Base-by-base conservation (phyloP, 2,329 filamentous ascomycete genomes). In the Penicillium vulpinum region DNA sequence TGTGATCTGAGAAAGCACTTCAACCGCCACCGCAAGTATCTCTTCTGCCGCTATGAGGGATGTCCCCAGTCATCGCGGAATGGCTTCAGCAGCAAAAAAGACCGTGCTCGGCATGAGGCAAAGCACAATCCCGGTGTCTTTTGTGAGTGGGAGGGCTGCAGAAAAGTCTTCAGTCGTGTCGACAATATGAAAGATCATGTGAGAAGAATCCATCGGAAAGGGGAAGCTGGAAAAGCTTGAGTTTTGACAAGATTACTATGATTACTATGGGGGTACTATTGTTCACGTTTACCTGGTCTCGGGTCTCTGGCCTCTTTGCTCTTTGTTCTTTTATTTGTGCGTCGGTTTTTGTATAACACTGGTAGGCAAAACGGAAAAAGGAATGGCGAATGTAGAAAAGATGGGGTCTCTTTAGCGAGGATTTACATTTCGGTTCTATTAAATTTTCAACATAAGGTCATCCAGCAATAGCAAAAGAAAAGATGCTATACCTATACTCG, bases 1-100 rank as follows among this genome's bases (percentile, higher is more conserved):
- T 87, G 84, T 66, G 84, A 87, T 67, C 73, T 87, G 18, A 77
- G 84, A 28, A 87, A 87, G 65, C 84, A 87, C 66, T 85, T 82
- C 74, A 85, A 85, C 67, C 77, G 84, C 15, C 84, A 87, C 68
- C 83, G 80, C 28, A 86, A 86, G 63, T 78, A 83, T 16, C 80
- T 86, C 51, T 86, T 85, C 69, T 87, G 84, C 69, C 81, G 83
- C 5, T 77, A 84, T 56, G 75, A 81, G 47, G 82, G 82, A 13
- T 87, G 84, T 66, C 81, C 83, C 13, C 82, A 86, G 63, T 76
- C 82, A 10, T 76, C 73, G 3, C 78, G 79, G 35, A 83, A 82
- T 31, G 84, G 84, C 0, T 87, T 86, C 67, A 85, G 83, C 7
- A 85, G 82, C 65, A 85, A 85, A 67, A 87, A 87, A 64, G 84